phyloP scores from a whole-genome alignment of 1,284 basidiomycete species.

The Cystobasidium slooffiae region DNA sequence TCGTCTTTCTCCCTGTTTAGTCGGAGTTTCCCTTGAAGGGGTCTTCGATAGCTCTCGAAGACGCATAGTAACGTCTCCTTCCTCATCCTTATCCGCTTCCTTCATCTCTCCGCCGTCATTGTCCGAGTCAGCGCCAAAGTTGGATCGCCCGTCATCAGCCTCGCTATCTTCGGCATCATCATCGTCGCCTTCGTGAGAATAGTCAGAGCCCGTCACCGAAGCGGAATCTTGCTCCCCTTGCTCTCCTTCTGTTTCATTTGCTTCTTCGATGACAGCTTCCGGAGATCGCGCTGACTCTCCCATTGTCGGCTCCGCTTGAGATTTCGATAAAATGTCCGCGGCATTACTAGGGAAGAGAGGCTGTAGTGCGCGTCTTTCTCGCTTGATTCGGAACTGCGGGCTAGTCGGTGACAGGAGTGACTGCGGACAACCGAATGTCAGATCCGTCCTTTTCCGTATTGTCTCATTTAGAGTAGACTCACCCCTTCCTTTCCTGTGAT shows the following conservation, averaged over 20 bases:
- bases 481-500: slow-evolving; percentile 31
- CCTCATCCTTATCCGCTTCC: slow-evolving; percentile 12
- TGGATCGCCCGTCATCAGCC: slow-evolving; percentile 10
- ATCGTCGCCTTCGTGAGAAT: slow-evolving; percentile 6
- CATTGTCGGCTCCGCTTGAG: neutral
- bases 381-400: slow-evolving; percentile 29
- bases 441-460: neutral
- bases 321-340: slow-evolving; percentile 2
- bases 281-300: neutral
- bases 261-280: slow-evolving; percentile 11
- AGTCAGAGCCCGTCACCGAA: slow-evolving; percentile 10
- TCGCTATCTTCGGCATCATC: slow-evolving; percentile 8
- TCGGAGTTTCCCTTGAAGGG: neutral
- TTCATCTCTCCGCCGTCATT: neutral
- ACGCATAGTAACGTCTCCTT: slow-evolving; percentile 29
- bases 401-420: slow-evolving; percentile 7
- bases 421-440: neutral
- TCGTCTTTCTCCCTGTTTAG: neutral
- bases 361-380: slow-evolving; percentile 23
- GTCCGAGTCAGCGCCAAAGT: neutral
- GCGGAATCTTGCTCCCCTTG: slow-evolving; percentile 12
- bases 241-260: neutral
- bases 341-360: slow-evolving; percentile 26
- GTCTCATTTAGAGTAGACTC: neutral
- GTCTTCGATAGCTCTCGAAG: slow-evolving; percentile 1